Percentiles rank a stretch among this genome's conserved stretches.
These are phyloP conservation scores for Knufia petricola DNA, from an alignment of 2,329 filamentous ascomycete genomes.

Conservation along the genomic window DNA sequence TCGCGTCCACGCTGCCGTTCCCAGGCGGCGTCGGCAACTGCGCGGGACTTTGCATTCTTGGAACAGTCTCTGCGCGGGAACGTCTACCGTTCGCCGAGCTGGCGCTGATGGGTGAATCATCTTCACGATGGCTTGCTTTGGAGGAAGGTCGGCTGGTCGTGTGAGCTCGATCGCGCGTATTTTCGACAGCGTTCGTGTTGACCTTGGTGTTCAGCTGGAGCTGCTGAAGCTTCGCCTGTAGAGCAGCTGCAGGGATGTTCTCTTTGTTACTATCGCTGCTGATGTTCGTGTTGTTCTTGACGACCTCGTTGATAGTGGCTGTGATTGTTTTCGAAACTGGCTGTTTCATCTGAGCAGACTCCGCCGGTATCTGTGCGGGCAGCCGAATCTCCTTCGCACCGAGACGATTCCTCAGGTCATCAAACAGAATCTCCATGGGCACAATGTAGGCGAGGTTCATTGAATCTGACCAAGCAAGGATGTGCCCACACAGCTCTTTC, in stretches of 20 bases:
- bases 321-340: neutral
- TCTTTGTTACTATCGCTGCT: conserved; percentile 2
- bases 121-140: neutral
- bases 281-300: neutral
- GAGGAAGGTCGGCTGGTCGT: conserved; percentile 2
- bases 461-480: conserved; percentile 75
- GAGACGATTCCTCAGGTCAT: conserved; percentile 52
- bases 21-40: conserved; percentile 3
- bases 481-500: conserved; percentile 79
- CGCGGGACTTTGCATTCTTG: neutral
- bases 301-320: neutral
- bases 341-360: neutral
- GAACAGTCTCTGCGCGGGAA: conserved; percentile 1
- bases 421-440: conserved; percentile 82
- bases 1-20: neutral
- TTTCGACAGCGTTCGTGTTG: neutral
- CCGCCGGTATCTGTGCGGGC: neutral
- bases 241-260: neutral
- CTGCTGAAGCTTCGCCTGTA: neutral
- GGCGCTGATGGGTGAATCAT: neutral
- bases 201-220: conserved; percentile 3
- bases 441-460: conserved; percentile 84
- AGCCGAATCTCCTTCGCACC: conserved; percentile 12
- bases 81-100: neutral
- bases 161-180: neutral